Evolutionary conservation across 331 rosid genomes (phyloP), one percentile per base, ranked within the genome.

Genomic region (Stylosanthes scabra): DNA sequence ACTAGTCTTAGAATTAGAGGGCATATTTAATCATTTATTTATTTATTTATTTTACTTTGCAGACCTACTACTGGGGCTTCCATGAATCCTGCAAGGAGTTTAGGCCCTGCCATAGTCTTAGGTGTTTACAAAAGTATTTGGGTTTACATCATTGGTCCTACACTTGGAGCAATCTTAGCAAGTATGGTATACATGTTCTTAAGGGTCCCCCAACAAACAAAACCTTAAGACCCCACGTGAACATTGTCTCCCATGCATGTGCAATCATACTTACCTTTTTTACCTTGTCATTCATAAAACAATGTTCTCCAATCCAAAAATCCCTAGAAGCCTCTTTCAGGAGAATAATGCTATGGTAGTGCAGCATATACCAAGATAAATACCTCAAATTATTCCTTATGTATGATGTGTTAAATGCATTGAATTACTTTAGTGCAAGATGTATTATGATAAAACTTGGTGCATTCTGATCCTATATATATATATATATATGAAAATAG

Each of bases 81-180:
- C 5, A 71, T 77, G 96, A 87, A 85, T 58, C 87, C 87, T n/a
- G 90, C 86, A 15, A 83, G 92, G 85, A 89, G 88, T 82, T 55
- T 77, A 6, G 92, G 86, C 55, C 88, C 84, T 28, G 88, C 86
- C 13, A 49, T 81, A 2, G 82, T 56, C 50, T 62, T 74, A n/a
- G 67, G 79, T 9, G 54, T 61, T 34, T 74, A 81, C 50, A 73
- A 68, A 50, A 79, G 74, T 34, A 50, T 88, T 70, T 87, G 84
- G 86, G 79, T 86, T 57, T 83, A 31, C 51, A 77, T 74, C 8
- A 25, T 72, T 42, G 84, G 83, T 46, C 88, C 88, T 28, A 70
- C 63, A 39, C 75, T 83, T 13, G 88, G 85, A 78, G 87, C 86
- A 75, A 29, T 70, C 12, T 39, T 72, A 14, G 87, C 85, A 44